Base-by-base conservation (phyloP, 2,329 filamentous ascomycete genomes). In the Penicillium expansum region DNA sequence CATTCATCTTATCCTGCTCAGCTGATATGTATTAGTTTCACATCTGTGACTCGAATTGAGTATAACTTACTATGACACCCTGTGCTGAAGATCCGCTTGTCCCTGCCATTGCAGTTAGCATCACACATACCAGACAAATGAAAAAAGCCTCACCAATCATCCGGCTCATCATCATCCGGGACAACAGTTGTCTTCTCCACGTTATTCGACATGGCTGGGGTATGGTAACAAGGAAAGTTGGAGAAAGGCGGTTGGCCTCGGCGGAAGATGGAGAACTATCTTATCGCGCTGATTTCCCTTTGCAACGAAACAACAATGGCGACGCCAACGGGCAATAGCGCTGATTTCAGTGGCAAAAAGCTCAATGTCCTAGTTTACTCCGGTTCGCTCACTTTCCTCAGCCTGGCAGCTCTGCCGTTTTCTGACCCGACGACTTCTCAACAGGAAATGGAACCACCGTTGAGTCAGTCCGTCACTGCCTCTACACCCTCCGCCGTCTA, bases 11-110 rank as follows among this genome's bases (percentile, higher is more conserved):
- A 52, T 84, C 79, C 70, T 97, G 96, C 71, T 97, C 93, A 22
- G 85, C 93, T 97, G 64, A 44, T 35, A 2, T 2, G 2, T 54
- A 18, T 62, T 20, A 64, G 48, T 22, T 16, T 29, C 59, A 37
- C 66, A 22, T 32, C 9, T 4, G 4, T n/a, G 20, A 16, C 22
- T 27, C 24, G 2, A 37, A 14, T 33, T 45, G 16, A 13, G 20
- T n/a, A 27, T 47, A 16, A 57, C 79, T 71, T 78, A 96, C 93
- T 87, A 76, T 92, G 85, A 71, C 93, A 97, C 57, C 93, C 94
- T 3, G 93, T 97, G 80, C 91, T 96, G 80, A 91, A 96, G 75
- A 97, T 97, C 71, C 94, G 84, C 83, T 96, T 93, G 80, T 97
- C 92, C 93, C 93, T 97, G 72, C 57, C 66, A 39, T 55, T 59